phyloP scores from a whole-genome alignment of 148 eudicot species.

The Rhododendron williamsianum region DNA sequence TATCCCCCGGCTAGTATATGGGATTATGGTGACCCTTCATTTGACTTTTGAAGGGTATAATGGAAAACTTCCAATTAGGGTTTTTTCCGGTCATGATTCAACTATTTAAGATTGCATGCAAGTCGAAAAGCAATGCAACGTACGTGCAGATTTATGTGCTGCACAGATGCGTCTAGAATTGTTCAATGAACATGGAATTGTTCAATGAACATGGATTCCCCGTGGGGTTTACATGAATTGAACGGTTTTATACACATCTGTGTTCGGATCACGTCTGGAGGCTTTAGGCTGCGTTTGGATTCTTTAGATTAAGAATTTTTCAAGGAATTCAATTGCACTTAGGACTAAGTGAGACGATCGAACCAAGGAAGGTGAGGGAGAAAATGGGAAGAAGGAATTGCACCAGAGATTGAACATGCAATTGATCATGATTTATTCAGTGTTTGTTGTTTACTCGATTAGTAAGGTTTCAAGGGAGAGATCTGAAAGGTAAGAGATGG shows the following conservation, averaged over 20 bases:
- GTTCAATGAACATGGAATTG: neutral
- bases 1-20: constrained; percentile 47
- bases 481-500: constrained; percentile 7
- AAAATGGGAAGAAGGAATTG: constrained; percentile 1
- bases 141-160: too few relatives aligned
- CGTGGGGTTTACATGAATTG: neutral
- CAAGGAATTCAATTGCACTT: neutral
- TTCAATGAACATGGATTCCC: neutral
- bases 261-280: neutral
- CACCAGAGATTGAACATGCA: neutral
- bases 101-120: constrained; percentile 7
- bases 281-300: neutral
- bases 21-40: constrained; percentile 76
- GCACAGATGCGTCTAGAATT: neutral
- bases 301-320: neutral
- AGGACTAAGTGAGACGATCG: too few relatives aligned
- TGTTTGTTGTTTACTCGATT: neutral
- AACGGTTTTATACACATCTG: neutral
- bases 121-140: neutral
- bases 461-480: neutral
- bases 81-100: neutral
- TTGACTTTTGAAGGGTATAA: constrained; percentile 33
- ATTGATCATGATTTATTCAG: neutral
- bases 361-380: neutral
- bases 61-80: neutral